Base-by-base conservation (phyloP, 805 yeast genomes). In the Kodamaea neixiangensis region DNA sequence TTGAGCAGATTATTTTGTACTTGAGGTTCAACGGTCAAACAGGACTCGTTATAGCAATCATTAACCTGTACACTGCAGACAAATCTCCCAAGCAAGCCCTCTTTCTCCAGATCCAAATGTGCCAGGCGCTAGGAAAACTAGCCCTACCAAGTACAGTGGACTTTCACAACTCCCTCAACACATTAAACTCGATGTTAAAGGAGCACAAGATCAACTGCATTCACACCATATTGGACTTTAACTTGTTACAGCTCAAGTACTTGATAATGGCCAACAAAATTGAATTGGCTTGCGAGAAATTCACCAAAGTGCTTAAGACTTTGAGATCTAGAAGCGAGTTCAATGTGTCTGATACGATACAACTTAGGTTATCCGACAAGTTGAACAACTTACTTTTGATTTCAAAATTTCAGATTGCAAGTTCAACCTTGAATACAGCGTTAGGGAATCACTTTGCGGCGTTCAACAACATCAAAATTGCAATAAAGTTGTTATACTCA, bases 401-500 rank as follows among this genome's bases (percentile, higher is more conserved):
- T 14, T 69, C 78, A 0, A 62, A 58, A 41, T 68, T 77, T 47
- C 78, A 76, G 40, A 47, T 58, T 19, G 39, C 73, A 5, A 56
- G 72, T 1, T 57, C 73, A 1, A 46, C 54, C 17, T 54, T 69
- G 31, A 61, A 65, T 20, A 47, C 42, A 29, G 42, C 55, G n/a
- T 19, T 43, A 1, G 49, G 54, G 0, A 62, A 67, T n/a, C 58
- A 59, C 39, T 44, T 63, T 2, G 63, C 60, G 5, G 67, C 79
- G 3, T 63, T 72, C 19, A 51, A 52, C 34, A 79, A 80, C 41
- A 62, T 73, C 11, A 83, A 79, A 50, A 68, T 76, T 9, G 71
- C 83, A 1, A 65, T 83, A 2, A 79, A 82, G 54, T 62, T 86
- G 5, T 61, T 81, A 7, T 77, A 78, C 50, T 81, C 88, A 0